Evolutionary conservation across 2,329 filamentous ascomycete species (phyloP).

Genomic region (Phialophora expanda): DNA sequence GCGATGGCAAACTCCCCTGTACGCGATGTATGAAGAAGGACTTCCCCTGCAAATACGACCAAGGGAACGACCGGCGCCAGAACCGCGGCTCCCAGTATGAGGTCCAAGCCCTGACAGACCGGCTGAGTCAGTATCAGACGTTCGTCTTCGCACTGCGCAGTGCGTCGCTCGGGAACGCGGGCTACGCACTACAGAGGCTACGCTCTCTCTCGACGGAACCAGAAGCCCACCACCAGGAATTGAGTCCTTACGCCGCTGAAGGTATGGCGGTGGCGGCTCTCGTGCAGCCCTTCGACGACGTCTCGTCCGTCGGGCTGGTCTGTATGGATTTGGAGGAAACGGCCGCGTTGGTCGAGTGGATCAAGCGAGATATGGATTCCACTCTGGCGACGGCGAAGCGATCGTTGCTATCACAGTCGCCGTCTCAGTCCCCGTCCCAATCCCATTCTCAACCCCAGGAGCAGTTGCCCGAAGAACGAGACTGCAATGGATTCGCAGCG

Average conservation of each 20-base stretch:
- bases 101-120: conserved; percentile 12
- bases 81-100: conserved; percentile 7
- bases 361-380: conserved; percentile 4
- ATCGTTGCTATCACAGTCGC: neutral
- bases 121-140: conserved; percentile 18
- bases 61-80: conserved; percentile 19
- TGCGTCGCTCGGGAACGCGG: neutral
- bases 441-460: neutral
- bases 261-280: neutral
- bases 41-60: conserved; percentile 16
- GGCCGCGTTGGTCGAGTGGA: conserved; percentile 6
- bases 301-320: neutral
- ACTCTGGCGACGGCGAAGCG: neutral
- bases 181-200: neutral
- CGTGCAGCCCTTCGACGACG: neutral
- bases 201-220: neutral
- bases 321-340: conserved; percentile 2
- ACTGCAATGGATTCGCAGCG: neutral
- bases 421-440: neutral
- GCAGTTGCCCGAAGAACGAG: neutral
- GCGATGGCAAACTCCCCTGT: conserved; percentile 51
- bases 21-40: conserved; percentile 43
- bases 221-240: neutral
- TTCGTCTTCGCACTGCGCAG: conserved; percentile 16
- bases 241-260: neutral